phyloP scores from a whole-genome alignment of 129 eudicot genomes.

The Escallonia rubra region DNA sequence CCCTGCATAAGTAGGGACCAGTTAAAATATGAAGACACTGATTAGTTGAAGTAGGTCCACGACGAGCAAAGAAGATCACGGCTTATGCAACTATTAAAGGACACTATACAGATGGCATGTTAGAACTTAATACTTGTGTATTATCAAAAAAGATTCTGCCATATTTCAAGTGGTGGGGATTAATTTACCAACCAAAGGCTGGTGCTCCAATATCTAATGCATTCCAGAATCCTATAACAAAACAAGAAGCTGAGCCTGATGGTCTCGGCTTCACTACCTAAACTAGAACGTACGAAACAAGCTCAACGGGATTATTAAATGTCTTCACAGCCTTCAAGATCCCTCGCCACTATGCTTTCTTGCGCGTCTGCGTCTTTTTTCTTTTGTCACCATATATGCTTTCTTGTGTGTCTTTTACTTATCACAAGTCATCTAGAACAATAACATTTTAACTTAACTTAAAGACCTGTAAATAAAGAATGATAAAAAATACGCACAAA shows the following conservation, averaged over 20 bases:
- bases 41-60: background rate
- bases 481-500: no score
- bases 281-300: background rate
- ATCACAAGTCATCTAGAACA: no score
- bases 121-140: background rate
- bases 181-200: background rate
- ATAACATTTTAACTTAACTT: no score
- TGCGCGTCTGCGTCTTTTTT: no score
- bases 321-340: background rate
- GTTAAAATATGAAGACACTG: background rate
- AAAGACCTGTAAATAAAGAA: no score
- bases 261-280: background rate
- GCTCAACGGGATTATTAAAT: background rate
- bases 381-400: no score
- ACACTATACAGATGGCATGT: background rate
- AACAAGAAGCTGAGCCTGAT: background rate
- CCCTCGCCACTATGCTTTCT: no score
- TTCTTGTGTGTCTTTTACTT: no score
- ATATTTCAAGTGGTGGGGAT: background rate
- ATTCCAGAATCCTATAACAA: background rate
- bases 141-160: no score
- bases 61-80: background rate
- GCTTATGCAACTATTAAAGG: background rate
- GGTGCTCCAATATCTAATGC: background rate
- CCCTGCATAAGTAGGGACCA: slow-evolving; percentile 62